phyloP scores from a whole-genome alignment of 2,329 filamentous ascomycete species.

The Alternaria novae-zelandiae region DNA sequence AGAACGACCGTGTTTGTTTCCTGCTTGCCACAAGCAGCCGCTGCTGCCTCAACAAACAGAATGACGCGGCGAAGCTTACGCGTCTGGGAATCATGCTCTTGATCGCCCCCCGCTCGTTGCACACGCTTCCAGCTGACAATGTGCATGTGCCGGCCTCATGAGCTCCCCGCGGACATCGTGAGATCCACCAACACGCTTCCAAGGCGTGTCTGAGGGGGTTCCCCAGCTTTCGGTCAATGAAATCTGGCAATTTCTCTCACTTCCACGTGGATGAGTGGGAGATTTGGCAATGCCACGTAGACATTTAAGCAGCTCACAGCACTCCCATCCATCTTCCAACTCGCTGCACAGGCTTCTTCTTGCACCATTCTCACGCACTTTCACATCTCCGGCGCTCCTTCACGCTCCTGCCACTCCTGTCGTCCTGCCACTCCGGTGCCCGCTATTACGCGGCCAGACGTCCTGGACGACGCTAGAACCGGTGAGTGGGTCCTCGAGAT shows the following conservation, averaged over 20 bases:
- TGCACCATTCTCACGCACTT: background rate
- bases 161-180: background rate
- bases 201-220: background rate
- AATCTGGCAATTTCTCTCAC: background rate
- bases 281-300: background rate
- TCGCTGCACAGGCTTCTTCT: background rate
- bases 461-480: slow-evolving; percentile 7
- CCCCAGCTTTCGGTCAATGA: background rate
- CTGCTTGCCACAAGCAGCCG: background rate
- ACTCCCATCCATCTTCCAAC: background rate
- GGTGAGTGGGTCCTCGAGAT: slow-evolving; percentile 13
- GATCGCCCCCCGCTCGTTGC: background rate
- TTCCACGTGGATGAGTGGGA: background rate
- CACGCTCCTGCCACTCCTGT: background rate
- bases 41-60: background rate
- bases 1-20: background rate
- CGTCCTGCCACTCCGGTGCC: background rate
- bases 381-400: background rate
- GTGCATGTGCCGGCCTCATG: background rate
- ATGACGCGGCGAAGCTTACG: background rate
- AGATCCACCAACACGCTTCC: background rate
- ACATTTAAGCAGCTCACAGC: background rate
- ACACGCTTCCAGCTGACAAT: background rate
- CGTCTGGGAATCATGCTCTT: background rate
- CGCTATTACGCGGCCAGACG: slow-evolving; percentile 17